phyloP scores from a whole-genome alignment of 495 filamentous ascomycete genomes.

The Aspergillus wentii region DNA sequence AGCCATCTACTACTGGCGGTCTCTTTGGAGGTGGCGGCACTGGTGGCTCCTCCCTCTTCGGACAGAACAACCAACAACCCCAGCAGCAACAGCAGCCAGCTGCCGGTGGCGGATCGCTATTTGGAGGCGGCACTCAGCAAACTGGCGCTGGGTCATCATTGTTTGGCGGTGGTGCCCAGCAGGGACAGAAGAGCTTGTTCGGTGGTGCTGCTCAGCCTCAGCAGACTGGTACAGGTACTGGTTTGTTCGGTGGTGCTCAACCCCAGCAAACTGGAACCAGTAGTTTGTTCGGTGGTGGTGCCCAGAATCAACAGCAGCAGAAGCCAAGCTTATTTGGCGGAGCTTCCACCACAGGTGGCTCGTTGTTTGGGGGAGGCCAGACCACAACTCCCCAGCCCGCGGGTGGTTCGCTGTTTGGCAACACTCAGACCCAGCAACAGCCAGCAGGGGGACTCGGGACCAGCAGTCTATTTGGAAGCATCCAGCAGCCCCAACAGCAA shows the following conservation, averaged over 20 bases:
- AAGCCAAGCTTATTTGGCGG: constrained; percentile 29
- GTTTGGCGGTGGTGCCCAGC: constrained; percentile 33
- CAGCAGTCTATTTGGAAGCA: constrained; percentile 58
- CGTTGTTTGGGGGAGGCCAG: constrained; percentile 43
- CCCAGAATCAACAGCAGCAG: constrained; percentile 32
- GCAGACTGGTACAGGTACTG: constrained; percentile 14
- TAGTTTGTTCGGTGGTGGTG: constrained; percentile 45
- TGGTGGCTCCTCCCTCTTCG: constrained; percentile 36
- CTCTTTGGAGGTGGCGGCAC: constrained; percentile 40
- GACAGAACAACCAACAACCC: constrained; percentile 26
- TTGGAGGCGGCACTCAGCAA: constrained; percentile 35
- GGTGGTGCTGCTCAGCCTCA: constrained; percentile 22
- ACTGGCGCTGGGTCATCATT: constrained; percentile 18
- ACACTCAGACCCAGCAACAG: constrained; percentile 59
- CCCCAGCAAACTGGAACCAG: constrained; percentile 23
- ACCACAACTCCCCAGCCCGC: constrained; percentile 28
- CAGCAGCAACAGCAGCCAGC: constrained; percentile 36
- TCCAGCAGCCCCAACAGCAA: constrained; percentile 47
- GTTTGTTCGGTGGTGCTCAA: constrained; percentile 23
- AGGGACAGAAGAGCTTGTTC: constrained; percentile 37
- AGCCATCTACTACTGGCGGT: constrained; percentile 22
- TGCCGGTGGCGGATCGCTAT: constrained; percentile 38
- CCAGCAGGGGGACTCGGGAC: constrained; percentile 41
- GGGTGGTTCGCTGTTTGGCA: constrained; percentile 57
- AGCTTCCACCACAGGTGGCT: constrained; percentile 24